phyloP scores from a whole-genome alignment of 2,329 filamentous ascomycete genomes.

The Moelleriella libera region DNA sequence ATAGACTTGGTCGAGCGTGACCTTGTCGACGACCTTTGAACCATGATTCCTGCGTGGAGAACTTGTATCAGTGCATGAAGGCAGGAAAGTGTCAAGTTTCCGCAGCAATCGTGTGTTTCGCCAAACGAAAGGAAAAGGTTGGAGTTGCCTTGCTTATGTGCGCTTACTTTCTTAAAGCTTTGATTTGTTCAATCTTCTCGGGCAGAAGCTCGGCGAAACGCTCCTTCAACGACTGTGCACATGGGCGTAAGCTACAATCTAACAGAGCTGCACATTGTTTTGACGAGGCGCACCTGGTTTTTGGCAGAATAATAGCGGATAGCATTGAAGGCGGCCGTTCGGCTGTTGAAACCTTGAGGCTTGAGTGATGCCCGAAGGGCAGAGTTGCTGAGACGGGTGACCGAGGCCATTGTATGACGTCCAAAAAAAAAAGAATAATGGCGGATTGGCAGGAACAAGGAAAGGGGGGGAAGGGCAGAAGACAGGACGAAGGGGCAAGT shows the following conservation, averaged over 20 bases:
- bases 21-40: constrained; percentile 89
- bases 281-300: constrained; percentile 38
- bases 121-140: neutral
- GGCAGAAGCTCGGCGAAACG: constrained; percentile 93
- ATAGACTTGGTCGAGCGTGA: constrained; percentile 98
- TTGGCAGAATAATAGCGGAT: constrained; percentile 88
- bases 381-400: constrained; percentile 67
- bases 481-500: constrained; percentile 9
- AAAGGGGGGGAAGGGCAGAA: constrained; percentile 12
- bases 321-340: constrained; percentile 63
- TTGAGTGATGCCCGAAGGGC: constrained; percentile 66
- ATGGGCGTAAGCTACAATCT: constrained; percentile 1
- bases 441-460: constrained; percentile 5
- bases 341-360: constrained; percentile 52
- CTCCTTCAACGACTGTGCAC: constrained; percentile 77
- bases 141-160: neutral
- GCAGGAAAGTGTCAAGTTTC: neutral
- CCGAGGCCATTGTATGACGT: constrained; percentile 57
- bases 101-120: neutral
- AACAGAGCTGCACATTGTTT: no score
- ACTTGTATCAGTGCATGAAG: constrained; percentile 6
- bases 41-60: constrained; percentile 63
- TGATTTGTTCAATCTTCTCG: constrained; percentile 97
- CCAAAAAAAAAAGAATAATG: constrained; percentile 4
- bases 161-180: constrained; percentile 86